Percentiles rank a stretch among this genome's conserved stretches.
Evolutionary conservation across 139 green algal species (phyloP).

Genomic region (Chlorella sp.): DNA sequence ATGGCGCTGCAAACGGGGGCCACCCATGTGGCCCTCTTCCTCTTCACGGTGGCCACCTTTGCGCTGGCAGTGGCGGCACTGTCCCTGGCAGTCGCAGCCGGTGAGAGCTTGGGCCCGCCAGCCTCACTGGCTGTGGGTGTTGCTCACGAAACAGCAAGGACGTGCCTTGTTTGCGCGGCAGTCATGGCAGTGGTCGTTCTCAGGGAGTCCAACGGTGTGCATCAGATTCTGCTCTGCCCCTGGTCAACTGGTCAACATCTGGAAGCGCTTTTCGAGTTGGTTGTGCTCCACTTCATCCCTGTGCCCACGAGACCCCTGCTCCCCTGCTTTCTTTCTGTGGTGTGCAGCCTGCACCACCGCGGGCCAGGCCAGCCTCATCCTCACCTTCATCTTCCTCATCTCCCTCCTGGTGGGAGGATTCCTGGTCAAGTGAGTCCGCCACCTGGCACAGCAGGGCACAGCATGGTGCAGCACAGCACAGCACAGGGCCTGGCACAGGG

Average conservation of each 20-base stretch:
- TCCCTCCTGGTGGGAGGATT: slow-evolving; percentile 69
- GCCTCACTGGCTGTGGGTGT: too few relatives aligned
- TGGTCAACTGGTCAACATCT: too few relatives aligned
- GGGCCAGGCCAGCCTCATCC: slow-evolving; percentile 70
- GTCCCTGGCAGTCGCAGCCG: slow-evolving; percentile 58
- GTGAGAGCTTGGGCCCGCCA: not conserved
- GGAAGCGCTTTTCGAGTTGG: too few relatives aligned
- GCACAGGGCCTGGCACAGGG: not conserved
- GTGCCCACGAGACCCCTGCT: not conserved
- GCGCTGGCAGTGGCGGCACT: slow-evolving; percentile 60
- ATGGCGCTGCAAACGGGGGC: slow-evolving; percentile 27
- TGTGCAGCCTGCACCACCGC: slow-evolving; percentile 35
- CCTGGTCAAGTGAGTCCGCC: slow-evolving; percentile 32
- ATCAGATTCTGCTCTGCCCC: not conserved
- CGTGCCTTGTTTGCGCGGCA: not conserved
- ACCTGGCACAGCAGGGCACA: not conserved
- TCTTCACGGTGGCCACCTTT: slow-evolving; percentile 61
- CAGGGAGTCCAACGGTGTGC: not conserved
- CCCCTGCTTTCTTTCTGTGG: too few relatives aligned
- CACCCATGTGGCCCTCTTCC: slow-evolving; percentile 54
- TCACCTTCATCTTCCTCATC: slow-evolving; percentile 81
- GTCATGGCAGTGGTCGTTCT: not conserved
- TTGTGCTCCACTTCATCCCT: too few relatives aligned
- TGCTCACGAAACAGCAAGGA: not conserved
- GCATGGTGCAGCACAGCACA: not conserved